Evolutionary conservation across 1,284 basidiomycete genomes (phyloP), one percentile per base, ranked within the genome.

Genomic region (Cerioporus squamosus): DNA sequence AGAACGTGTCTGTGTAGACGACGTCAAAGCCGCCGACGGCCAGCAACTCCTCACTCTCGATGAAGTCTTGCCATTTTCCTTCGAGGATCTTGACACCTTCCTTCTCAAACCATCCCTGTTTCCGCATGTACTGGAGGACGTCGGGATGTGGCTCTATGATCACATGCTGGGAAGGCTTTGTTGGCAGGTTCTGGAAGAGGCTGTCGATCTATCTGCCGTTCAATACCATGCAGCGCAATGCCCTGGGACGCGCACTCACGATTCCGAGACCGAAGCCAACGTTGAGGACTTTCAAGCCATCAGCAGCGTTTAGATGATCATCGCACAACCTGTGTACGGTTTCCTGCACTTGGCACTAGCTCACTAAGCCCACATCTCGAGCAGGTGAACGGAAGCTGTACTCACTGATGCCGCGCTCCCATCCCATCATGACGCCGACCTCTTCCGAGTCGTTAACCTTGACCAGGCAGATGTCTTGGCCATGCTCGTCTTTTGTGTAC

Each of bases 121-220:
- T 75, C 54, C 79, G 84, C 88, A 96, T 94, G 70, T 91, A 84
- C 52, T 79, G 74, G 10, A 98, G 80, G 1, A 98, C 96, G 69
- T 97, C 93, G 0, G 93, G 91, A 71, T 99, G 97, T 0, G 97
- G 88, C 75, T 99, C 97, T 62, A 98, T 90, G 66, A 99, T 97
- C 58, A 94, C 88, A 72, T 99, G 97, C 36, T 85, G 77, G 2
- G 79, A 72, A 0, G 93, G 93, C 9, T 78, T 76, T 2, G 81
- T 82, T 5, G 80, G 71, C 44, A 93, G 76, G 1, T 74, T 72
- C 75, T 97, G 93, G 72, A 97, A 93, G 40, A 94, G 76, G 18
- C 80, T 78, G 71, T 98, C 95, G 66, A 98, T 87, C 93, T 94
- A 51, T 66, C 29, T 64, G 55, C 59, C 40, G 70, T 56, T 59